phyloP scores from a whole-genome alignment of 2,329 filamentous ascomycete species.

The Knoxdaviesia capensis region DNA sequence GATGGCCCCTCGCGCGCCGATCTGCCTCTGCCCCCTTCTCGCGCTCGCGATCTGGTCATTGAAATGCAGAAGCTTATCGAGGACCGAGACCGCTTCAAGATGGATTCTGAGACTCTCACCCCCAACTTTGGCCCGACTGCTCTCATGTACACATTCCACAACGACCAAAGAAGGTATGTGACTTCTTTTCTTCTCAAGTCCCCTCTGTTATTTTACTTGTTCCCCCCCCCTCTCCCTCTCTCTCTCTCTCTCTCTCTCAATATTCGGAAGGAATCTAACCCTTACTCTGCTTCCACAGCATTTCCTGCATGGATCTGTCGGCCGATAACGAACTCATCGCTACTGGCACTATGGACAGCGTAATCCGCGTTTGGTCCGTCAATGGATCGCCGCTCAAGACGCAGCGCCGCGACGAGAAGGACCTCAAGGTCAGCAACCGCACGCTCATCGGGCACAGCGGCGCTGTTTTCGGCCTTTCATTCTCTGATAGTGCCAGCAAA shows the following conservation, averaged over 20 bases:
- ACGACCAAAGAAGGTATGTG: constrained; percentile 69
- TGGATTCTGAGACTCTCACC: constrained; percentile 67
- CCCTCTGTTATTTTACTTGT: not conserved
- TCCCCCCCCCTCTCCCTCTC: not conserved
- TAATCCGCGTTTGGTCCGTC: constrained; percentile 84
- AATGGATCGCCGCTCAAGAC: constrained; percentile 66
- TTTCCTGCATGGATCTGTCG: constrained; percentile 91
- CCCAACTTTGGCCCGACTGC: constrained; percentile 69
- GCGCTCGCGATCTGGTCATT: constrained; percentile 76
- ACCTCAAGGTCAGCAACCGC: constrained; percentile 39
- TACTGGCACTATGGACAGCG: constrained; percentile 79
- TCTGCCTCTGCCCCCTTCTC: constrained; percentile 70
- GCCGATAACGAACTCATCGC: constrained; percentile 76
- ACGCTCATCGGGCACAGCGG: constrained; percentile 77
- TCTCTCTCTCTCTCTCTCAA: not conserved
- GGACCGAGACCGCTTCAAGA: constrained; percentile 76
- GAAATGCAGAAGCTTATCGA: constrained; percentile 90
- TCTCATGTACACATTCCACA: constrained; percentile 98
- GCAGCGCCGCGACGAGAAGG: constrained; percentile 35
- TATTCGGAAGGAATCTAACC: not conserved
- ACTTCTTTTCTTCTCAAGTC: not conserved
- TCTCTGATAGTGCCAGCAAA: constrained; percentile 50
- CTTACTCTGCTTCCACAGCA: constrained; percentile 21
- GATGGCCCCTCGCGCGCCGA: constrained; percentile 63
- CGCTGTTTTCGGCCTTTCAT: constrained; percentile 74